Evolutionary conservation across 805 yeast genomes (phyloP).

Genomic region (Naumovozyma castellii): DNA sequence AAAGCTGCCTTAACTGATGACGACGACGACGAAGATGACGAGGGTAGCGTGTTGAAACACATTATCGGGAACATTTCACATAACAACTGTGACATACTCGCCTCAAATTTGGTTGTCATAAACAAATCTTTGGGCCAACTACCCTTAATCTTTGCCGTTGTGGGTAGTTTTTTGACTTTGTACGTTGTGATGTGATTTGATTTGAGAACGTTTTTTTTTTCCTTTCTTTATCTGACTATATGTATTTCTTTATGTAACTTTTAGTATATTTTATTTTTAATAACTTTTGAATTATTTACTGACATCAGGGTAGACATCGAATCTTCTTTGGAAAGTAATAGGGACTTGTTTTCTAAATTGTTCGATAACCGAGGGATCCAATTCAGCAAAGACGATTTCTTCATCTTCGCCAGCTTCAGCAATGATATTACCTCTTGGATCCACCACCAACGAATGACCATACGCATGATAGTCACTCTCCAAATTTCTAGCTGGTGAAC

Average conservation of each 20-base stretch:
- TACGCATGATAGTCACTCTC: constrained; percentile 51
- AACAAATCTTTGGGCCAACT: constrained; percentile 12
- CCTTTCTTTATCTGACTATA: neutral
- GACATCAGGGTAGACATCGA: constrained; percentile 42
- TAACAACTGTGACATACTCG: neutral
- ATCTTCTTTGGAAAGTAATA: constrained; percentile 59
- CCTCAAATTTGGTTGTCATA: constrained; percentile 2
- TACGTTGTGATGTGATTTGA: constrained; percentile 12
- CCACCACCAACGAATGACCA: constrained; percentile 57
- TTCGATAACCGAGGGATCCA: constrained; percentile 52
- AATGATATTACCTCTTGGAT: constrained; percentile 50
- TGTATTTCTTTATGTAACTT: neutral
- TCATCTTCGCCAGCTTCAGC: constrained; percentile 75
- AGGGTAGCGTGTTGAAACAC: constrained; percentile 2
- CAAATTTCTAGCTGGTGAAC: constrained; percentile 82
- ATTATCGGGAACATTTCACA: neutral
- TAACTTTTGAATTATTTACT: constrained; percentile 4
- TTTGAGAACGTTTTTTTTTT: neutral
- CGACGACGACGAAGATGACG: neutral
- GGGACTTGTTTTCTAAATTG: constrained; percentile 61
- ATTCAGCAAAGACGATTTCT: constrained; percentile 62
- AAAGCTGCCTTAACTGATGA: neutral
- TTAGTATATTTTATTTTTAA: neutral
- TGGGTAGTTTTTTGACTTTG: constrained; percentile 17
- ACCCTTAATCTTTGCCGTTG: constrained; percentile 17